Conservation (phyloP, 306 rosid species). For the Mimosa bimucronata region DNA sequence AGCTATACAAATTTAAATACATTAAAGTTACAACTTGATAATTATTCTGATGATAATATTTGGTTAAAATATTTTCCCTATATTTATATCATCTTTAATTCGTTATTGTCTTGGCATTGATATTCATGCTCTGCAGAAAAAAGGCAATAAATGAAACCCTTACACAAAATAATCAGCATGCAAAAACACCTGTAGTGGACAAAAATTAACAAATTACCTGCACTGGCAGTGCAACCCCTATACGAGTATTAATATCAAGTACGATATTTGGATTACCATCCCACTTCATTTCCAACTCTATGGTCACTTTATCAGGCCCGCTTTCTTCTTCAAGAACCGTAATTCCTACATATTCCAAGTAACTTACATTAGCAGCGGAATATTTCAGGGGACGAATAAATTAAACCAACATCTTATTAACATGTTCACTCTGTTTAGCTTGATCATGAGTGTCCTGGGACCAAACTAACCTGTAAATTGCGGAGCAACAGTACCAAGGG, state of each 20-base stretch:
- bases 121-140: neutral
- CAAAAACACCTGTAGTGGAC: conserved; percentile 7
- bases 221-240: conserved; percentile 81
- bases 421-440: conserved; percentile 24
- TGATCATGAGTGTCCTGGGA: neutral
- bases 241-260: conserved; percentile 76
- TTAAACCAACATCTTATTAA: conserved; percentile 21
- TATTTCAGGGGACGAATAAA: conserved; percentile 24
- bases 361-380: neutral
- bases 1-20: too few relatives aligned
- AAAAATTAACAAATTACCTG: conserved; percentile 58
- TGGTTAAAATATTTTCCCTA: too few relatives aligned
- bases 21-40: too few relatives aligned
- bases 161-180: conserved; percentile 20
- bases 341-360: conserved; percentile 53
- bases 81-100: neutral
- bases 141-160: neutral
- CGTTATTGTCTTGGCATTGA: neutral
- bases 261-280: conserved; percentile 86
- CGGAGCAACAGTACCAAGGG: conserved; percentile 94
- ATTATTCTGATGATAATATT: too few relatives aligned
- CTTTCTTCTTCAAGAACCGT: conserved; percentile 66
- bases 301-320: conserved; percentile 58
- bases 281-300: conserved; percentile 97
- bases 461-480: conserved; percentile 73